These are phyloP conservation scores for Botryotinia convoluta DNA, from an alignment of 2,329 filamentous ascomycete genomes.

Conservation along the genomic window DNA sequence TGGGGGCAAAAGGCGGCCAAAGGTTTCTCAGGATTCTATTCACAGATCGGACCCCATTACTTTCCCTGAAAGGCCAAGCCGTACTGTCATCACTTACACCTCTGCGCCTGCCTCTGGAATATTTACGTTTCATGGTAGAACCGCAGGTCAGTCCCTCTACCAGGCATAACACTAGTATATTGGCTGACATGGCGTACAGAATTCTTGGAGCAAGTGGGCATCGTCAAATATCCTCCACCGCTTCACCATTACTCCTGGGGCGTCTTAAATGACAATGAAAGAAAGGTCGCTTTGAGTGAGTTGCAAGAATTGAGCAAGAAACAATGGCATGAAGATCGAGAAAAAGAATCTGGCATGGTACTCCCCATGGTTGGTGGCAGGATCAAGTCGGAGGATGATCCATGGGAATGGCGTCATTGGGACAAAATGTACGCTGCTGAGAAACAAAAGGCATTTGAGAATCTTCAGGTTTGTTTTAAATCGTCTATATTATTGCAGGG, in stretches of 20 bases:
- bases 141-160: constrained; percentile 11
- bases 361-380: not conserved
- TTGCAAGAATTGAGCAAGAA: constrained; percentile 15
- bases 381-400: not conserved
- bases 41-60: too few relatives aligned
- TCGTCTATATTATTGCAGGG: too few relatives aligned
- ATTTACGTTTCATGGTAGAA: constrained; percentile 15
- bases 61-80: not conserved
- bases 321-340: not conserved
- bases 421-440: constrained; percentile 5
- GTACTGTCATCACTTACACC: too few relatives aligned
- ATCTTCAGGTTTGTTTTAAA: constrained; percentile 10
- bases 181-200: constrained; percentile 5
- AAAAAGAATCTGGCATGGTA: accelerated
- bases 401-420: constrained; percentile 20
- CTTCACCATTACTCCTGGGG: constrained; percentile 15
- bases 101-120: accelerated
- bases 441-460: not conserved
- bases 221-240: constrained; percentile 2
- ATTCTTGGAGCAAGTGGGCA: not conserved
- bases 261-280: not conserved
- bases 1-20: too few relatives aligned
- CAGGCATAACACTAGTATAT: too few relatives aligned
- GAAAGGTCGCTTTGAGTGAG: not conserved
- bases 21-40: too few relatives aligned